Conservation (phyloP, 2,329 filamentous ascomycete genomes). For the Verticillium klebahnii region DNA sequence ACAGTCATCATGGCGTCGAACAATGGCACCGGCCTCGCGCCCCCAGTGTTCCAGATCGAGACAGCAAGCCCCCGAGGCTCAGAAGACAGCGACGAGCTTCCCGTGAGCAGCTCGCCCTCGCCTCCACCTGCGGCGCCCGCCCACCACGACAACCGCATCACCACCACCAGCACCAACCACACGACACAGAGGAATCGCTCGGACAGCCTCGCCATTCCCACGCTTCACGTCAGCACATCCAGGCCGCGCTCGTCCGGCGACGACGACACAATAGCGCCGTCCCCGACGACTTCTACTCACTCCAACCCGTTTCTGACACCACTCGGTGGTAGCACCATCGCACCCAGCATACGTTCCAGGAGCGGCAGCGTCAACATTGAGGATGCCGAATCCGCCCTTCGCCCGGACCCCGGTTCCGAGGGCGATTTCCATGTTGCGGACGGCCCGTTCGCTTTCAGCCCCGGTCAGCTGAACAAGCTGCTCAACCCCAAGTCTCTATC, state of each 20-base stretch:
- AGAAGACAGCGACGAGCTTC: background rate
- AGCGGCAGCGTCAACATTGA: conserved; percentile 10
- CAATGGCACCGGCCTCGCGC: conserved; percentile 2
- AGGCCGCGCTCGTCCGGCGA: conserved; percentile 6
- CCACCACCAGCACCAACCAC: background rate
- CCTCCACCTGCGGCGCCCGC: background rate
- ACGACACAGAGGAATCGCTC: background rate
- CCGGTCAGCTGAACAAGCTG: conserved; percentile 69
- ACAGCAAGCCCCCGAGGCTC: background rate
- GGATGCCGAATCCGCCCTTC: conserved; percentile 47
- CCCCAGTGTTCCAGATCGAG: background rate
- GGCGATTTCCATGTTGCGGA: conserved; percentile 65
- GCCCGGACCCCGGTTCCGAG: conserved; percentile 67
- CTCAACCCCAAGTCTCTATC: conserved; percentile 69
- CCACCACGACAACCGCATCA: background rate
- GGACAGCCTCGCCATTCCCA: conserved; percentile 1
- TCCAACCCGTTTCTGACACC: conserved; percentile 21
- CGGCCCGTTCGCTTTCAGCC: conserved; percentile 70
- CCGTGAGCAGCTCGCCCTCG: background rate
- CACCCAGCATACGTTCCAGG: conserved; percentile 11
- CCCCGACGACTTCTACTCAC: conserved; percentile 11
- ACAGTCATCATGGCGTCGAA: conserved; percentile 1
- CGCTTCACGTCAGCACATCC: conserved; percentile 2
- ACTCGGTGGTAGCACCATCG: conserved; percentile 7
- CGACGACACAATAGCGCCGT: conserved; percentile 12